Evolutionary conservation across 306 rosid genomes (phyloP), one percentile per base, ranked within the genome.

Genomic region (Rosa lucieae): DNA sequence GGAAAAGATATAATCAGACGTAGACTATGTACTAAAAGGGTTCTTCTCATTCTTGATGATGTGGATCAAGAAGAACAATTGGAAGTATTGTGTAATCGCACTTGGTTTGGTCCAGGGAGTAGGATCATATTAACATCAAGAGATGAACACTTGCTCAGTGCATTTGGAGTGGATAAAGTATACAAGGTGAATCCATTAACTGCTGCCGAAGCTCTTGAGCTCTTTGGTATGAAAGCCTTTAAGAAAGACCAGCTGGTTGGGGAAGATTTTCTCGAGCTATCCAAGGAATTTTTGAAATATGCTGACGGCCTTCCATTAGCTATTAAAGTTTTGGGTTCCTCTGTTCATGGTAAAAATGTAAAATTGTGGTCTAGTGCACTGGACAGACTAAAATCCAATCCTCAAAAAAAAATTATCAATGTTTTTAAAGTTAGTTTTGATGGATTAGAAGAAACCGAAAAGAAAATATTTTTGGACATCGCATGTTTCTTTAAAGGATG

Each of bases 31-130:
- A 12, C 10, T 56, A 74, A 53, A 58, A 81, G 4, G 52, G 71
- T 40, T 46, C 71, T 81, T 20, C 32, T 81, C n/a, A 37, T 75
- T 55, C 76, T 81, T 23, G 84, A 75, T 59, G 84, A 81, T 13
- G 80, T 81, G 37, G 29, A 35, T 68, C 18, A 68, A 0, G 8
- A 29, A n/a, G 18, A 18, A 35, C 84, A 75, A 47, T 6, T 75
- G 18, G 48, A 81, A 12, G 37, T 42, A n/a, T 20, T 81, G 14
- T 51, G 69, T 13, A 65, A 39, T 51, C 44, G 5, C 0, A 15
- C 2, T 2, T 81, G 80, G 76, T 75, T 81, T n/a, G 80, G 76
- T 21, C 37, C 44, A 2, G 76, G 84, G 35, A 75, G 79, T 5
- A 76, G 76, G 46, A 11, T 79, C 44, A 72, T 79, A 1, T 6